These are phyloP conservation scores for Acanthochlamys bracteata DNA, from an alignment of 106 monocot genomes.

Conservation along the genomic window DNA sequence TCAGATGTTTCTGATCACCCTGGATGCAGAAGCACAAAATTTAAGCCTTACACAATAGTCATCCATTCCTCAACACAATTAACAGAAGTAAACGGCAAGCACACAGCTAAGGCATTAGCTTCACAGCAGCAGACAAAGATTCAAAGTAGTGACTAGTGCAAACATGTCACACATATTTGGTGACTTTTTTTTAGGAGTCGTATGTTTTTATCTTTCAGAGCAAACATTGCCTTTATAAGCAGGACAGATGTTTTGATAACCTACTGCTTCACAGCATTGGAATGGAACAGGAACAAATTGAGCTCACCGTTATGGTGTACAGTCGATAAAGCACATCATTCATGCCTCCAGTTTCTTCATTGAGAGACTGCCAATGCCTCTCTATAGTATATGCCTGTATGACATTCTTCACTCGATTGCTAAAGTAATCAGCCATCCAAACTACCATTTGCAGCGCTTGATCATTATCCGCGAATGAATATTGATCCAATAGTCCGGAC, in stretches of 20 bases:
- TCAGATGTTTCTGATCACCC: slow-evolving; percentile 85
- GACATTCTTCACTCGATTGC: slow-evolving; percentile 81
- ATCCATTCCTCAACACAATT: neutral
- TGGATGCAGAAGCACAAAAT: slow-evolving; percentile 17
- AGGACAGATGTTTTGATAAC: no score
- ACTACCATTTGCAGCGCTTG: slow-evolving; percentile 69
- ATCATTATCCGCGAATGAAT: slow-evolving; percentile 35
- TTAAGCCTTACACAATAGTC: neutral
- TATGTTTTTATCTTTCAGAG: no score
- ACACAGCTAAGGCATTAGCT: no score
- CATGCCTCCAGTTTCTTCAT: slow-evolving; percentile 99
- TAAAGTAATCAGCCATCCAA: slow-evolving; percentile 97
- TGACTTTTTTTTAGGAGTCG: no score
- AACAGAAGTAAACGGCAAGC: neutral
- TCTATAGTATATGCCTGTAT: slow-evolving; percentile 79
- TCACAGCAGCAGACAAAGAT: no score
- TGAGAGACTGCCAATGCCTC: slow-evolving; percentile 82
- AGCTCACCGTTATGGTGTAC: slow-evolving; percentile 69
- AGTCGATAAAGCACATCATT: slow-evolving; percentile 92
- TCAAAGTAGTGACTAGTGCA: no score
- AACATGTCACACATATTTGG: no score
- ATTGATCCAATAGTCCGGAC: slow-evolving; percentile 92
- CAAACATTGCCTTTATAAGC: no score
- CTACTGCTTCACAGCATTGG: no score
- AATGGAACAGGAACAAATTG: neutral